These are phyloP conservation scores for Erucastrum elatum DNA, from an alignment of 345 rosid genomes.

Conservation along the genomic window DNA sequence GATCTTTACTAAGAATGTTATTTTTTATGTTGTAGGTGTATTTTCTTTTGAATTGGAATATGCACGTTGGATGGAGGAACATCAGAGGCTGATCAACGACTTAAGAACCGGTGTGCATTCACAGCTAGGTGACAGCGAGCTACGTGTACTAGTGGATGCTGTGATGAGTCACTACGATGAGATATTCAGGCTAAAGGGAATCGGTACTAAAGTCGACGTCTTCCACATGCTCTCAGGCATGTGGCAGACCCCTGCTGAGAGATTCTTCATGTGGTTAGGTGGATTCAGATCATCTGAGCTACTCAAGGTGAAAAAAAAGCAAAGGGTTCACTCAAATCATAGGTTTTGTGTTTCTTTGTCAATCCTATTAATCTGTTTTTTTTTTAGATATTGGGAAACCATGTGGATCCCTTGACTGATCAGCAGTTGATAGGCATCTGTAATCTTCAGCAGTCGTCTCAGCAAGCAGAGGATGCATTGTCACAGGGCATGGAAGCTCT, in stretches of 20 bases:
- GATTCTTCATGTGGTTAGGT: constrained; percentile 97
- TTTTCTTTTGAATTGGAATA: constrained; percentile 81
- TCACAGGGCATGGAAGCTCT: constrained; percentile 98
- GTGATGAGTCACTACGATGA: constrained; percentile 85
- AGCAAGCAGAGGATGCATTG: constrained; percentile 94
- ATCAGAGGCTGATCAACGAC: constrained; percentile 67
- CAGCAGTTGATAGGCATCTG: constrained; percentile 93
- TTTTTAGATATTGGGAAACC: constrained; percentile 76
- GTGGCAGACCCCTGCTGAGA: constrained; percentile 96
- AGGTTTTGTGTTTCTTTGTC: neutral
- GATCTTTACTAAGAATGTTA: neutral
- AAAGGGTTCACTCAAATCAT: neutral
- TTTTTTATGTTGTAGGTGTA: constrained; percentile 49
- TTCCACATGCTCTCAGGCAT: constrained; percentile 96
- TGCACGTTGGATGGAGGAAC: constrained; percentile 87
- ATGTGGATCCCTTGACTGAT: constrained; percentile 85
- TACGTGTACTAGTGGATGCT: constrained; percentile 65
- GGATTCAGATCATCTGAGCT: constrained; percentile 92
- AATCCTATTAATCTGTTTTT: neutral
- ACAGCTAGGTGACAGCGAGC: constrained; percentile 61
- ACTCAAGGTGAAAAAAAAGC: constrained; percentile 56
- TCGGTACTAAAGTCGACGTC: constrained; percentile 77
- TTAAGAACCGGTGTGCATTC: constrained; percentile 72
- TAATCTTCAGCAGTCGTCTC: constrained; percentile 94
- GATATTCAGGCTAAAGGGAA: constrained; percentile 65